Base-by-base conservation (phyloP, 306 rosid species). In the Herpetospermum pedunculosum region DNA sequence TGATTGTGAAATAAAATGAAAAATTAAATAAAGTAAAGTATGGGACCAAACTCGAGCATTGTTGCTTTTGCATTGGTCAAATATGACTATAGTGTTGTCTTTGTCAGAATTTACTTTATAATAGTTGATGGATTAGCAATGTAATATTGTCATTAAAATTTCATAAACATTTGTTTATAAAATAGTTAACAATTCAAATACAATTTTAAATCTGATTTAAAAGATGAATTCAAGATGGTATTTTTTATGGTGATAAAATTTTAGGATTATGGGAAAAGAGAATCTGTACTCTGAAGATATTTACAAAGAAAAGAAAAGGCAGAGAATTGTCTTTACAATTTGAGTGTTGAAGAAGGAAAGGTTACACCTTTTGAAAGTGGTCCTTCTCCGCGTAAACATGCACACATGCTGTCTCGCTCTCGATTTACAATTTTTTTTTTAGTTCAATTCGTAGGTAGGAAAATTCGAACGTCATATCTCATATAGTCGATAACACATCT, bases 291-390 rank as follows among this genome's bases (percentile, higher is more conserved):
- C n/a, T 35, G 16, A 15, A 4, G 5, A 65, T 38, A 21, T 38
- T 21, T 65, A 40, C 72, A 21, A 25, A 67, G 73, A 41, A 44
- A 67, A 37, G 48, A 63, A 67, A 19, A 67, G 53, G 73, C 10
- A 6, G 21, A 43, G 25, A 67, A 37, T 43, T 67, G 19, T 25
- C 52, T 67, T 67, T 41, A 44, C 37, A 67, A 67, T 2, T 67
- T 67, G 73, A 67, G 73, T 67, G 73, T 23, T 3, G 2, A 67
- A 67, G 73, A 67, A 67, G 73, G 73, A 67, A 67, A 67, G 73
- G 2, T 67, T 3, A 19, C 14, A 21, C 4, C 73, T 67, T 67
- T 41, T 67, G 5, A 6, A 67, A 67, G 23, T 67, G 72, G 53
- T 67, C 72, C 72, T 23, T 40, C 26, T 63, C n/a, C 5, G 19